Percentiles rank a stretch among this genome's conserved stretches.
Conservation (phyloP, 176 grass and related monocot species). For the Rhynchospora tenuis region DNA sequence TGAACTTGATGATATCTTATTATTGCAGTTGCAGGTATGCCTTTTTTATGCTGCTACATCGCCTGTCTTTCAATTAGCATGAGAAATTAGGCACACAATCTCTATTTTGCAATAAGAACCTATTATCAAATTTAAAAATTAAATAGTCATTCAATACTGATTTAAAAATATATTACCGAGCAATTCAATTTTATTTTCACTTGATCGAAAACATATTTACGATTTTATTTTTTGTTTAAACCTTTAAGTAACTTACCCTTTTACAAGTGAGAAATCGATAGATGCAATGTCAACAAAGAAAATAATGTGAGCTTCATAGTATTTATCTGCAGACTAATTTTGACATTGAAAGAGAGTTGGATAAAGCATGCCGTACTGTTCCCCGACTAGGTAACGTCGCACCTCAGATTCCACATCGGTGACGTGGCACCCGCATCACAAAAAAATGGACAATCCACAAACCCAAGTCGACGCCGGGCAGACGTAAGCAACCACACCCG, state of each 20-base stretch:
- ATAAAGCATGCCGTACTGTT: background rate
- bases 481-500: constrained; percentile 24
- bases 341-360: too few relatives aligned
- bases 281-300: background rate
- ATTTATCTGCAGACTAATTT: background rate
- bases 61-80: background rate
- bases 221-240: too few relatives aligned
- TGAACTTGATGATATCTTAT: background rate
- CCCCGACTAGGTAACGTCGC: constrained; percentile 8
- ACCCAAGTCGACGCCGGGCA: background rate
- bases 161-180: too few relatives aligned
- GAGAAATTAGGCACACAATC: background rate
- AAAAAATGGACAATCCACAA: constrained; percentile 33
- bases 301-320: background rate
- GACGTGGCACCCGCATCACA: background rate
- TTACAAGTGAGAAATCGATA: too few relatives aligned
- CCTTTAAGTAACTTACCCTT: too few relatives aligned
- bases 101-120: background rate
- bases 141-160: too few relatives aligned
- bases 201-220: too few relatives aligned
- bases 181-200: too few relatives aligned
- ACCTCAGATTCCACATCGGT: background rate
- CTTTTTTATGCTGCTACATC: background rate
- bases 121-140: too few relatives aligned
- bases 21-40: background rate